Evolutionary conservation across 768 basidiomycete species (phyloP), one percentile per base, ranked within the genome.

Genomic region (Naganishia vaughanmartiniae): DNA sequence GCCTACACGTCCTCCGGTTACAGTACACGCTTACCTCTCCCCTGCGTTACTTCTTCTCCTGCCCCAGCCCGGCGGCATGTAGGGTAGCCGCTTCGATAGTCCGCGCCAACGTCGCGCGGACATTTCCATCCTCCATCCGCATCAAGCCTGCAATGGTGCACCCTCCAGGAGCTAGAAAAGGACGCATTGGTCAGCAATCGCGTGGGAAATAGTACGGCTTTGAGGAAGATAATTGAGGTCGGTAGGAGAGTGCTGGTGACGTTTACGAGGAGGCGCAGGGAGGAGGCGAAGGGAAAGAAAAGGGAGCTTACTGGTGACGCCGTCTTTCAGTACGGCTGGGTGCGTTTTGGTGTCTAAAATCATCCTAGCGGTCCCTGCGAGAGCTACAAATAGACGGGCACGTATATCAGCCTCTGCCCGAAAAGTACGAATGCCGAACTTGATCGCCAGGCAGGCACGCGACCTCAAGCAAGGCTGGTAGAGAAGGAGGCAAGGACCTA

Each of bases 141-240:
- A 99, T 83, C 31, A 99, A 83, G n/a, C 96, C 96, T 2, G 96
- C 96, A 74, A 99, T 98, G 0, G 96, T 99, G 76, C 93, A 96
- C 55, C 96, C 96, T 68, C 95, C 96, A 0, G 96, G 96, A 46
- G 96, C 95, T 97, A 72, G 30, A 72, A 65, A 7, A 42, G 42
- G 15, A 15, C 42, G 17, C 34, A 42, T 9, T 15, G 42, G 15
- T 42, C 17, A 4, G 21, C 36, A 14, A 30, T 54, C 30, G 34
- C 65, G 2, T 33, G 28, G 19, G 26, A 30, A 21, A n/a, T 39
- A 67, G n/a, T 31, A 9, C n/a, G 76, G 57, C 21, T 58, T 26
- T 15, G 28, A 12, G 28, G n/a, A 14, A 39, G 28, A 42, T 34
- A 24, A 31, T 33, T 10, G n/a, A 17, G 19, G 7, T 7, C 11